Base-by-base conservation (phyloP, 108 stramenopile genomes). In the Poteriospumella lacustris region DNA sequence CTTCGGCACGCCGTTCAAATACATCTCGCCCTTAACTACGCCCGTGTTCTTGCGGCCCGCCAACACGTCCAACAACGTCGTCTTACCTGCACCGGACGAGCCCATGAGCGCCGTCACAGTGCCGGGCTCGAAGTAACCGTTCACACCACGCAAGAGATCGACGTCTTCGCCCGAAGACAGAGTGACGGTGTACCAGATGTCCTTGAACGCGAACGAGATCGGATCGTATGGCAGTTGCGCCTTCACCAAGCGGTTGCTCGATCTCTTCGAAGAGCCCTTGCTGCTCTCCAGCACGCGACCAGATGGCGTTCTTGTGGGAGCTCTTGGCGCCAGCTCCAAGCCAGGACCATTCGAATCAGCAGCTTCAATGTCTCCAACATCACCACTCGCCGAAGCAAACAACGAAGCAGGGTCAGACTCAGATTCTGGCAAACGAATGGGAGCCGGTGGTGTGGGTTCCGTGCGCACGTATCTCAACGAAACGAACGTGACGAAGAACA, bases 31-130 rank as follows among this genome's bases (percentile, higher is more conserved):
- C 24, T 60, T 84, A 0, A 84, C 72, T 60, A 84, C 80, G 36
- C 90, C 90, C 58, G 86, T 84, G 41, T 68, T 88, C n/a, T 89
- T 89, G 31, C 90, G 59, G 24, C 90, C 89, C 56, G 84, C 85
- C n/a, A 92, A 73, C 19, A 88, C 89, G 77, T 92, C 88, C 39
- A 92, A 58, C 12, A 92, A 68, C 0, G 82, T 81, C 0, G 88
- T 87, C 78, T 90, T 90, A 12, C 43, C 70, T 12, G 70, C 70
- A 33, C 70, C 70, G 36, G n/a, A 33, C 15, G 70, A 73, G 9
- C 88, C 88, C 86, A 87, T 87, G 26, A 89, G 83, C n/a, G 87
- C 87, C 2, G 86, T 88, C 79, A 87, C 58, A 33, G 78, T 19
- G 19, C 75, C 78, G 34, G 47, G 79, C 33, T 38, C 44, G 28